Evolutionary conservation across 2,329 filamentous ascomycete genomes (phyloP).

Genomic region (Herpotrichia juniperi): DNA sequence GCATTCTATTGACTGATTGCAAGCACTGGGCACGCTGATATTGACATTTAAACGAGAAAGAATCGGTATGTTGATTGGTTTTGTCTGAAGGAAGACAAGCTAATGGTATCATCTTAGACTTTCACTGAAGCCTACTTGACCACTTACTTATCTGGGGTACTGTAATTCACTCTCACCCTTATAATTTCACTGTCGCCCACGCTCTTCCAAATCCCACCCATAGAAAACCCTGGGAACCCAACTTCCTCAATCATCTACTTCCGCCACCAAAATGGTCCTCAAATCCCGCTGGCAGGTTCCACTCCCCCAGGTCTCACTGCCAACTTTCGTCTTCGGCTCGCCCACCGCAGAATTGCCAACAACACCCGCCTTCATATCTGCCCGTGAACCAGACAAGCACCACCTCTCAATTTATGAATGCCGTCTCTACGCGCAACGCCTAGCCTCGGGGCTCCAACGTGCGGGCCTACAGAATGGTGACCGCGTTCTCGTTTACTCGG

Average conservation of each 20-base stretch:
- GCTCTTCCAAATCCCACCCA: no score
- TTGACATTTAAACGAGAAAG: no score
- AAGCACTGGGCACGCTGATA: not conserved
- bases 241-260: not conserved
- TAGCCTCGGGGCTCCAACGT: conserved; percentile 70
- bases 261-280: conserved; percentile 53
- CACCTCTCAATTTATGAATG: conserved; percentile 69
- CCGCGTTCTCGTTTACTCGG: conserved; percentile 74
- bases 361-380: conserved; percentile 65
- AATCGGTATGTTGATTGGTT: not conserved
- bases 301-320: conserved; percentile 53
- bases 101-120: not conserved
- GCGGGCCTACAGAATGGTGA: conserved; percentile 70
- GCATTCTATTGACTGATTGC: not conserved
- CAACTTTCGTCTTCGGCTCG: conserved; percentile 58
- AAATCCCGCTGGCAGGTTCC: conserved; percentile 57
- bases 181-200: no score
- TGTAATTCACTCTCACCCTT: not conserved
- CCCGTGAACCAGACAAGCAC: conserved; percentile 69
- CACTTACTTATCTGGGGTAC: not conserved
- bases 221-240: no score
- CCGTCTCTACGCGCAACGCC: conserved; percentile 72
- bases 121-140: not conserved
- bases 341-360: conserved; percentile 54
- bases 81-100: not conserved